These are phyloP conservation scores for Remersonia thermophila DNA, from an alignment of 2,329 filamentous ascomycete species.

Conservation along the genomic window DNA sequence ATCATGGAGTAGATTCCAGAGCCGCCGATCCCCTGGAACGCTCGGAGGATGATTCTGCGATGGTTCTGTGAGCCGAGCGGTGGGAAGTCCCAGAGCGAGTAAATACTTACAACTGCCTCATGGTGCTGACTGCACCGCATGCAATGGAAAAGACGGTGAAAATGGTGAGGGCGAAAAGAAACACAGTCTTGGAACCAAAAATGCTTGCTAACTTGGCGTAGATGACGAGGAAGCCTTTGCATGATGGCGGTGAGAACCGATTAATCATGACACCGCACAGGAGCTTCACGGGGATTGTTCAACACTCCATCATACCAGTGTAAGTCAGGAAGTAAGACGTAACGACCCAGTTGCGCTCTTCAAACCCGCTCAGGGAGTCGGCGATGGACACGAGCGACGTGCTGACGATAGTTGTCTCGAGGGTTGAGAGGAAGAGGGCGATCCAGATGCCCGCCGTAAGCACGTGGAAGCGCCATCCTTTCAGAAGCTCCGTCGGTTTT, in stretches of 20 bases:
- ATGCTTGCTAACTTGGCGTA: conserved; percentile 34
- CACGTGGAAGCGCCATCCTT: conserved; percentile 8
- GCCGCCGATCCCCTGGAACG: conserved; percentile 33
- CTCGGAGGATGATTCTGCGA: conserved; percentile 18
- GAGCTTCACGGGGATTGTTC: neutral
- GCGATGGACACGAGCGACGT: conserved; percentile 36
- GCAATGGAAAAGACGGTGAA: conserved; percentile 29
- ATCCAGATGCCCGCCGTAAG: conserved; percentile 10
- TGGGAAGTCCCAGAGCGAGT: neutral
- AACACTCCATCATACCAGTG: conserved; percentile 24
- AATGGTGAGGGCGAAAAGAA: conserved; percentile 22
- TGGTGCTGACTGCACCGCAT: conserved; percentile 24
- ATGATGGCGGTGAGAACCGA: neutral
- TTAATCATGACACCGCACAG: neutral
- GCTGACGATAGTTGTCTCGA: conserved; percentile 40
- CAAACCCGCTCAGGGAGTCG: conserved; percentile 25
- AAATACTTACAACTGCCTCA: conserved; percentile 21
- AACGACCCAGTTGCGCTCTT: conserved; percentile 32
- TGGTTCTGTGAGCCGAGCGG: too few species aligned
- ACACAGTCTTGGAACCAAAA: conserved; percentile 28
- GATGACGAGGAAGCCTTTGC: conserved; percentile 30
- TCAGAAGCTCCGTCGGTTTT: conserved; percentile 3
- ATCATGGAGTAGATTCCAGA: conserved; percentile 35
- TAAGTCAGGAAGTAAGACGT: conserved; percentile 37
- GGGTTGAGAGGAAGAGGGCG: conserved; percentile 29